Evolutionary conservation across 73 alveolate genomes (phyloP), one percentile per base, ranked within the genome.

Genomic region (Paraurostyla sp.): DNA sequence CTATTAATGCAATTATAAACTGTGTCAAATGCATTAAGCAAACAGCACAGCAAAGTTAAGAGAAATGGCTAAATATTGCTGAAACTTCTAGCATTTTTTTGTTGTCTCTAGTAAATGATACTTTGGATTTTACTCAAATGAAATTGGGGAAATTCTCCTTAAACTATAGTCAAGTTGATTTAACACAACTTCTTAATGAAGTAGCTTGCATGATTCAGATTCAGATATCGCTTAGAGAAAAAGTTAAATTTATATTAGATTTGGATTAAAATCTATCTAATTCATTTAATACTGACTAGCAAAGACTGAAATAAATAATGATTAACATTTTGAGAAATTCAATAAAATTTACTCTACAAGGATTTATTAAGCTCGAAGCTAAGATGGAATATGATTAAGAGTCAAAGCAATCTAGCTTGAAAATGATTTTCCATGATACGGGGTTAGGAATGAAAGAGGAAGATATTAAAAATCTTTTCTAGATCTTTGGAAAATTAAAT

Each of bases 1-100:
- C 93, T 9, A 46, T 85, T 4, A 71, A 85, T 36, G 93, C 49
- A 20, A 73, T 85, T 27, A 73, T 18, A 6, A 69, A 69, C 23
- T 69, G 84, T 25, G 38, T 69, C 7, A n/a, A 32, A 43, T 69
- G 84, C 63, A 25, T 69, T 6, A 13, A 38, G 22, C 45, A 43
- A 11, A 36, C 40, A 15, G 42, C 36, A 69, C 29, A 18, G 29
- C 41, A 16, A 22, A 38, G 6, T 9, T 40, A 38, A 36, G 16
- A 32, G 9, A 32, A 69, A 32, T 69, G 84, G 84, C n/a, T 69
- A 9, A 62, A 69, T 36, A 69, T 69, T 20, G 59, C 84, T 7
- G 7, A 38, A 36, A 69, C 84, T n/a, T 41, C 65, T 7, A 15
- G n/a, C 13, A 38, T 9, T 35, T 69, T 69, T 36, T 40, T 69